Evolutionary conservation across 495 filamentous ascomycete genomes (phyloP).

Genomic region (Hypoxylon intermedium): DNA sequence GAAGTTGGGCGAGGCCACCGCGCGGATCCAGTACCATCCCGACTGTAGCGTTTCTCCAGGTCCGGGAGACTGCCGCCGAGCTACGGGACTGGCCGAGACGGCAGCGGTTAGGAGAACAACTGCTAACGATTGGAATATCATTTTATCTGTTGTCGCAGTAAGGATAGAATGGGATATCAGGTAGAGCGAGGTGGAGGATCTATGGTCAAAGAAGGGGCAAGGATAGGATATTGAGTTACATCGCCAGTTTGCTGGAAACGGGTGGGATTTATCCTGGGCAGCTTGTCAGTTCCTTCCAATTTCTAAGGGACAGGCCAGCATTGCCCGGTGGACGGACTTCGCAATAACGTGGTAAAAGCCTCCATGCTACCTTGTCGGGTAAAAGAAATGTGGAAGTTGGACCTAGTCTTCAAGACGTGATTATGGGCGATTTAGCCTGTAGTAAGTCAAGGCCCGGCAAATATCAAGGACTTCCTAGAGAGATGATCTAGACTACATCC

Average conservation of each 20-base stretch:
- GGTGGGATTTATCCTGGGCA: slow-evolving; percentile 20
- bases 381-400: not conserved
- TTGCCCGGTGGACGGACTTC: slow-evolving; percentile 10
- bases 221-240: slow-evolving; percentile 20
- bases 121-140: slow-evolving; percentile 13
- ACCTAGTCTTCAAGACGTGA: slow-evolving; percentile 3
- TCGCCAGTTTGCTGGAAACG: slow-evolving; percentile 6
- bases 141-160: not conserved
- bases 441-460: slow-evolving; percentile 16
- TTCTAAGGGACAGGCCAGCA: not conserved
- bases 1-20: slow-evolving; percentile 65
- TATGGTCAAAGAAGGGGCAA: not conserved
- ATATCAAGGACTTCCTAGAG: not conserved
- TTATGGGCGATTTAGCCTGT: slow-evolving; percentile 30
- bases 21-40: slow-evolving; percentile 68
- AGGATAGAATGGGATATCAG: not conserved
- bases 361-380: slow-evolving; percentile 15
- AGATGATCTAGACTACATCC: not conserved
- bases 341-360: not conserved
- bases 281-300: not conserved
- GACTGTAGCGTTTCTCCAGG: slow-evolving; percentile 50
- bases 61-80: slow-evolving; percentile 23
- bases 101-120: slow-evolving; percentile 4
- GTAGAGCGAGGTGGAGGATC: not conserved
- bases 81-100: slow-evolving; percentile 2